phyloP scores from a whole-genome alignment of 1,284 basidiomycete genomes.

The Ceratorhiza oryzae-sativae region DNA sequence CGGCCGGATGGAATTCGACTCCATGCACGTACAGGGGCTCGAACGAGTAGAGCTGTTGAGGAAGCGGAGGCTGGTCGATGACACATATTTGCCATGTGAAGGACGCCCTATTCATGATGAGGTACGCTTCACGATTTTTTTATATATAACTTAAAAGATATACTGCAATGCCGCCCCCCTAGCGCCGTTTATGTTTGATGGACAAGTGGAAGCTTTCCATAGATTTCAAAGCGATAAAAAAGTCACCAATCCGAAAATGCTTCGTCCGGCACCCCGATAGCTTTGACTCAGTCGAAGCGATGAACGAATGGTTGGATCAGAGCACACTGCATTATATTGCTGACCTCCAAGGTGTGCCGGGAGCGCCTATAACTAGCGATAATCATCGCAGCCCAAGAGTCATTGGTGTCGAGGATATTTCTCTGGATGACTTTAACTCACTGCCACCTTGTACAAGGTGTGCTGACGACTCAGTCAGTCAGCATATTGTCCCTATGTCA shows the following conservation, averaged over 20 bases:
- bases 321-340: conserved; percentile 15
- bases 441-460: conserved; percentile 5
- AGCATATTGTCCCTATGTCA: conserved; percentile 2
- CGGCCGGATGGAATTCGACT: not conserved
- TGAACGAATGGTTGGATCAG: conserved; percentile 18
- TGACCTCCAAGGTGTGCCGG: conserved; percentile 12
- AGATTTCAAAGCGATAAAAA: not conserved
- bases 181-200: conserved; percentile 28
- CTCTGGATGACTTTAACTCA: not conserved
- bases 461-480: not conserved
- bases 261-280: conserved; percentile 24
- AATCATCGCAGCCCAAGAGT: not conserved
- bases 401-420: not conserved
- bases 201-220: not conserved
- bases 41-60: conserved; percentile 16
- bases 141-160: not conserved
- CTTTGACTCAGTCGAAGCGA: conserved; percentile 6
- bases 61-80: not conserved
- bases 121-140: not conserved
- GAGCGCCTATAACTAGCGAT: not conserved
- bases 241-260: conserved; percentile 18
- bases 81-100: conserved; percentile 1
- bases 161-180: not conserved
- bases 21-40: not conserved
- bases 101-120: conserved; percentile 27